Evolutionary conservation across 495 filamentous ascomycete genomes (phyloP), one percentile per base, ranked within the genome.

Genomic region (Astrocystis sublimbata): DNA sequence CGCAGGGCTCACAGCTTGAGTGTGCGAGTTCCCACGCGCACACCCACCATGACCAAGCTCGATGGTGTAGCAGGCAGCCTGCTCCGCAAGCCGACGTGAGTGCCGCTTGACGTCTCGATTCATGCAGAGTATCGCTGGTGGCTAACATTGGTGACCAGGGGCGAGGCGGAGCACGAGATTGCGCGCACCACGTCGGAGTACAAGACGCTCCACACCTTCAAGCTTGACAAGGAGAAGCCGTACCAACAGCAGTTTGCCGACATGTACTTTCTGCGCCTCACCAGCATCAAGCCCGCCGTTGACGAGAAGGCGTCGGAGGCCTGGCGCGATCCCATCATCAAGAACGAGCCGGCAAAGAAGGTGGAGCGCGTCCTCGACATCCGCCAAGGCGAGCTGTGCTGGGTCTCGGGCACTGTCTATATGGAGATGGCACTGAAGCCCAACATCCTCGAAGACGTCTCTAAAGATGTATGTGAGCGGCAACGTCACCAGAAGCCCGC

Each of bases 351-450:
- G 57, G 91, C 90, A 12, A 81, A 78, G 53, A 84, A 81, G 55
- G 92, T 92, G 5, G 89, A 97, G 19, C 79, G 93, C 64, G 96
- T 97, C 36, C 82, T 99, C 9, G 93, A 97, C 79, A 96, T 99
- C 13, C 85, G 94, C 68, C 96, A 97, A 73, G 94, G 94, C 54
- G 87, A 97, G 75, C 77, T 98, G 26, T 97, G 96, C 75, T 99
- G 93, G 93, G 89, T 99, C 47, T 81, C 85, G 0, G 96, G 96
- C 8, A 99, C 96, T 0, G 85, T 97, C 30, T 99, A 94, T 63
- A 96, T 97, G 88, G 93, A 97, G 61, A 91, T 98, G 92, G 88
- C 90, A 15, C 72, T 97, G 67, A 99, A 99, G 73, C 96, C 96
- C 0, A 97, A 97, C 69, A 92, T 99, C 76, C 79, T 99, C 33